Conservation (phyloP, 768 basidiomycete genomes). For the Leucocoprinus sp. region DNA sequence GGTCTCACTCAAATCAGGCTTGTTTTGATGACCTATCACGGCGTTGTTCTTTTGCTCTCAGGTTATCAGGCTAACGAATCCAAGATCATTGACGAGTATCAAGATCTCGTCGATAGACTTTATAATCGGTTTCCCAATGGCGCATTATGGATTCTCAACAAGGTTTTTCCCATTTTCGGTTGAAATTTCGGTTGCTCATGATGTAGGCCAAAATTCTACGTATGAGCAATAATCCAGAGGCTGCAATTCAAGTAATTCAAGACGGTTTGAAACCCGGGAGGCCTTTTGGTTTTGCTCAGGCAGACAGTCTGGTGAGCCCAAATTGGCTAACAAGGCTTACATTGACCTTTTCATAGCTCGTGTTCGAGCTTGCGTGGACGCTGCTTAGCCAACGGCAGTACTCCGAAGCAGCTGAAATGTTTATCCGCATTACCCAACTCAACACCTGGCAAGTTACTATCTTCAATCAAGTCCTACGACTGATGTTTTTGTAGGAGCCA, state of each 20-base stretch:
- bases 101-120: conserved; percentile 51
- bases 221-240: conserved; percentile 59
- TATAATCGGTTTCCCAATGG: conserved; percentile 55
- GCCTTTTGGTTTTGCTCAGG: conserved; percentile 55
- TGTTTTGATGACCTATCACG: conserved; percentile 76
- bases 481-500: conserved; percentile 47
- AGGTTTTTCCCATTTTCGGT: conserved; percentile 26
- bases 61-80: conserved; percentile 74
- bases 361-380: conserved; percentile 80
- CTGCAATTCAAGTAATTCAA: conserved; percentile 55
- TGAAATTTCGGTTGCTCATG: background rate
- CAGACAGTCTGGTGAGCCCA: conserved; percentile 56
- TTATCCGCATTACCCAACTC: conserved; percentile 53
- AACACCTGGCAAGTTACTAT: conserved; percentile 57
- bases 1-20: conserved; percentile 30
- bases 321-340: background rate
- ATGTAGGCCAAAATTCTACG: conserved; percentile 62
- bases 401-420: conserved; percentile 58
- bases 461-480: background rate
- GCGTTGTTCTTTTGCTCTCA: conserved; percentile 57
- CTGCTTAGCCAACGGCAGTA: conserved; percentile 40
- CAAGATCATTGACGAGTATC: conserved; percentile 55
- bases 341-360: conserved; percentile 33
- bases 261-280: conserved; percentile 48
- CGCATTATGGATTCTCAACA: conserved; percentile 66